phyloP scores from a whole-genome alignment of 805 yeast genomes.

The Kazachstania viticola region DNA sequence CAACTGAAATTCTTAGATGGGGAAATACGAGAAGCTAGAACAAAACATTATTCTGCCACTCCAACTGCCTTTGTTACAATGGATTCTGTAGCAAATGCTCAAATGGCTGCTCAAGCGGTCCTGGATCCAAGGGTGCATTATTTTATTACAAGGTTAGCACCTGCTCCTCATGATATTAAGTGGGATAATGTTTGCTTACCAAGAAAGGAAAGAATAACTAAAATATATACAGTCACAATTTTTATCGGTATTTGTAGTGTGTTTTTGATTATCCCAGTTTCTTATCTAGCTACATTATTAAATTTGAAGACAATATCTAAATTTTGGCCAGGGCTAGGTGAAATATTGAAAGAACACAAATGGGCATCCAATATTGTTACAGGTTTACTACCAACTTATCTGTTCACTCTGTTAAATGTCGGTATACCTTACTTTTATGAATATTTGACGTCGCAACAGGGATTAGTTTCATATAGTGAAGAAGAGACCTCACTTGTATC shows the following conservation, averaged over 20 bases:
- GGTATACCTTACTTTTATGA: constrained; percentile 79
- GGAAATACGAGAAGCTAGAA: constrained; percentile 54
- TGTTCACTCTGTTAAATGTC: constrained; percentile 75
- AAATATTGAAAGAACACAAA: constrained; percentile 45
- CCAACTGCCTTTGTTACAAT: constrained; percentile 90
- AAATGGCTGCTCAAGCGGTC: constrained; percentile 92
- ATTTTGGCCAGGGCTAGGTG: constrained; percentile 76
- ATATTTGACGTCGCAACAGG: constrained; percentile 74
- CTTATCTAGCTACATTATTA: constrained; percentile 71
- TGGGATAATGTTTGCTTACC: constrained; percentile 87
- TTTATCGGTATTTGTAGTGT: constrained; percentile 44
- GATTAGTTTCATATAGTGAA: constrained; percentile 83
- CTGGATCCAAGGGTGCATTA: constrained; percentile 81
- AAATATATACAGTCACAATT: constrained; percentile 32
- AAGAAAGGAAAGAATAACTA: constrained; percentile 54
- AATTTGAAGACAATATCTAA: constrained; percentile 67
- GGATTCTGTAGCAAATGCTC: constrained; percentile 93
- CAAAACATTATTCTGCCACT: constrained; percentile 63
- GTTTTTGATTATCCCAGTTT: constrained; percentile 70
- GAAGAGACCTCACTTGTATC: constrained; percentile 84
- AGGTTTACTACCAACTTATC: constrained; percentile 81
- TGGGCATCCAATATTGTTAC: constrained; percentile 76
- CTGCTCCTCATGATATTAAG: constrained; percentile 90
- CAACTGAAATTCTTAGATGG: constrained; percentile 59
- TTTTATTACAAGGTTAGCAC: constrained; percentile 74